These are phyloP conservation scores for Tillandsia leiboldiana DNA, from an alignment of 176 grass and related monocot species.

Conservation along the genomic window DNA sequence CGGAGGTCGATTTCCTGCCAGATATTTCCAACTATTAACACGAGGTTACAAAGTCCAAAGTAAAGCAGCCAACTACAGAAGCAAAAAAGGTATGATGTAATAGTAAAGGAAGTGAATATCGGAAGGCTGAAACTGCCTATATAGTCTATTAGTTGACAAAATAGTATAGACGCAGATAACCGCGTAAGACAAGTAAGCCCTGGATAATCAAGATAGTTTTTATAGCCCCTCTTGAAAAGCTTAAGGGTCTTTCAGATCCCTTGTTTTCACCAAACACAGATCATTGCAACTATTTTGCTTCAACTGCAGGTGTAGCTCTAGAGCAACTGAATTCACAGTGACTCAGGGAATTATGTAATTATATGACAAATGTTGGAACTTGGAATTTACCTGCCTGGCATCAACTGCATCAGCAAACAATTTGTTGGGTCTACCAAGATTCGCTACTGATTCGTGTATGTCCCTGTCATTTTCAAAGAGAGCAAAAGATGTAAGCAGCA, in stretches of 20 bases:
- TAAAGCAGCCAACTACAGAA: not conserved
- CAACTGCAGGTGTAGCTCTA: too few species aligned
- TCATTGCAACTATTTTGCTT: not conserved
- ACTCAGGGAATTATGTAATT: not conserved
- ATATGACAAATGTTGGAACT: not conserved
- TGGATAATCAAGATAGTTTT: too few species aligned
- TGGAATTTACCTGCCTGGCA: slow-evolving; percentile 72
- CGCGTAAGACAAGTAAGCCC: too few species aligned
- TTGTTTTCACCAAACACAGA: too few species aligned
- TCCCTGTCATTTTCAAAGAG: slow-evolving; percentile 50
- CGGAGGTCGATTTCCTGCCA: slow-evolving; percentile 86
- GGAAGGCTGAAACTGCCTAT: too few species aligned
- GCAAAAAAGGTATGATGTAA: not conserved
- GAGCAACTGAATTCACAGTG: not conserved
- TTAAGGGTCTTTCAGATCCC: too few species aligned
- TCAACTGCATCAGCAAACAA: slow-evolving; percentile 89
- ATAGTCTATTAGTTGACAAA: too few species aligned
- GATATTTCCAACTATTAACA: slow-evolving; percentile 14
- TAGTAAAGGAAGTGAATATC: not conserved
- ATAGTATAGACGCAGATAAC: too few species aligned
- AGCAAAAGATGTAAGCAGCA: slow-evolving; percentile 1
- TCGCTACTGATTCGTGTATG: slow-evolving; percentile 79
- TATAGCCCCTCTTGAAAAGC: too few species aligned
- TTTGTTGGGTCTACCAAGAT: slow-evolving; percentile 90
- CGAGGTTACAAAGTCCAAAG: slow-evolving; percentile 13